Conservation (phyloP, 73 alveolate genomes). For the Urostyla sp. region DNA sequence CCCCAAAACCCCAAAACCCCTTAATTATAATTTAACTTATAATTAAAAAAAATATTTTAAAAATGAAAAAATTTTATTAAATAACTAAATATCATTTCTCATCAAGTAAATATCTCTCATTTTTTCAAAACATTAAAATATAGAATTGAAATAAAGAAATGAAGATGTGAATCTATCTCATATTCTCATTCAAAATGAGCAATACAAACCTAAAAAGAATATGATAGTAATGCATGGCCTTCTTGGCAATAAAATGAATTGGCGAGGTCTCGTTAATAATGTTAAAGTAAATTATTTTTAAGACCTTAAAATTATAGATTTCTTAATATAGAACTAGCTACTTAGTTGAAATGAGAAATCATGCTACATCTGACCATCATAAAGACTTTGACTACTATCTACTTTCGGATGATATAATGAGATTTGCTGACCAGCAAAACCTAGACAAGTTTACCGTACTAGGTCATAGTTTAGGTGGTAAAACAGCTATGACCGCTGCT, state of each 20-base stretch:
- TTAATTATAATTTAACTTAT: no score
- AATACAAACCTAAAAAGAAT: not conserved
- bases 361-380: slow-evolving; percentile 69
- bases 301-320: not conserved
- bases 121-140: not conserved
- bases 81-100: no score
- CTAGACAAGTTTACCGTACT: slow-evolving; percentile 65
- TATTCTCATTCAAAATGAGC: not conserved
- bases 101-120: no score
- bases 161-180: slow-evolving; percentile 54
- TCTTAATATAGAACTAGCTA: slow-evolving; percentile 20
- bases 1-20: no score
- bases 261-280: slow-evolving; percentile 42
- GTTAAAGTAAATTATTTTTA: slow-evolving; percentile 19
- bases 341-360: slow-evolving; percentile 73
- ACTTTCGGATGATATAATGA: slow-evolving; percentile 68
- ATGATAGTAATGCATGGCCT: slow-evolving; percentile 69
- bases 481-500: slow-evolving; percentile 68
- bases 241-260: slow-evolving; percentile 48
- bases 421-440: slow-evolving; percentile 63
- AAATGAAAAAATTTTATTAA: no score
- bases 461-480: slow-evolving; percentile 83
- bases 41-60: no score
- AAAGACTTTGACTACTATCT: slow-evolving; percentile 58
- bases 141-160: slow-evolving; percentile 40